phyloP scores from a whole-genome alignment of 352 stramenopile genomes.

The Phytophthora citrophthora region DNA sequence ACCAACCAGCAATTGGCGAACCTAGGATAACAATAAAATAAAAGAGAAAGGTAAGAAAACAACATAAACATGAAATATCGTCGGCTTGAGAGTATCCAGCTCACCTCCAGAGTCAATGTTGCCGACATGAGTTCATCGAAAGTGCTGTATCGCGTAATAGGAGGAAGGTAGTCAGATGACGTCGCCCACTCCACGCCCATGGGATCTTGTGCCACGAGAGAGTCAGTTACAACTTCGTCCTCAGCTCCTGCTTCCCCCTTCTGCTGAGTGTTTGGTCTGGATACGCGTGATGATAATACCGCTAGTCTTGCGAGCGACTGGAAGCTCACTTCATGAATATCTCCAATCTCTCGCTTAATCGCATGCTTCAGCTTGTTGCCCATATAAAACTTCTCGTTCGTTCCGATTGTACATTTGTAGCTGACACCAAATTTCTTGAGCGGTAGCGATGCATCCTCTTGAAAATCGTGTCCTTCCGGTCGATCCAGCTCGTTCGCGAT shows the following conservation, averaged over 20 bases:
- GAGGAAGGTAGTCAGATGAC: conserved; percentile 68
- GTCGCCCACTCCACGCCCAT: conserved; percentile 77
- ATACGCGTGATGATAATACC: conserved; percentile 84
- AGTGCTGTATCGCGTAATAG: conserved; percentile 89
- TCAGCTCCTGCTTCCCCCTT: conserved; percentile 41
- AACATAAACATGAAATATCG: conserved; percentile 1
- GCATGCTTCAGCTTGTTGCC: conserved; percentile 85
- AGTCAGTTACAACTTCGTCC: conserved; percentile 57
- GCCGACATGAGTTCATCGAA: conserved; percentile 92
- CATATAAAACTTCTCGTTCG: conserved; percentile 88
- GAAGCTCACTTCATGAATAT: conserved; percentile 89
- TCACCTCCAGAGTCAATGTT: conserved; percentile 84
- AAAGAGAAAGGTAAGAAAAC: neutral
- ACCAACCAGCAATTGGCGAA: conserved; percentile 81
- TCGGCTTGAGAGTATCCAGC: conserved; percentile 3
- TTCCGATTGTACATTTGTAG: conserved; percentile 92
- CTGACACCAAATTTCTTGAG: conserved; percentile 90
- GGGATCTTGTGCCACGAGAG: conserved; percentile 78
- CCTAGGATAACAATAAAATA: conserved; percentile 32
- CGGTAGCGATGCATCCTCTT: conserved; percentile 87
- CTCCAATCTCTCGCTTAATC: conserved; percentile 72
- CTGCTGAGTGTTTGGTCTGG: conserved; percentile 66
- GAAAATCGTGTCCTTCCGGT: conserved; percentile 89
- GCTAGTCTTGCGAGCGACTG: conserved; percentile 83
- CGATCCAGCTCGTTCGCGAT: conserved; percentile 90